Conservation (phyloP, 2,329 filamentous ascomycete genomes). For the Colletotrichum phormii region DNA sequence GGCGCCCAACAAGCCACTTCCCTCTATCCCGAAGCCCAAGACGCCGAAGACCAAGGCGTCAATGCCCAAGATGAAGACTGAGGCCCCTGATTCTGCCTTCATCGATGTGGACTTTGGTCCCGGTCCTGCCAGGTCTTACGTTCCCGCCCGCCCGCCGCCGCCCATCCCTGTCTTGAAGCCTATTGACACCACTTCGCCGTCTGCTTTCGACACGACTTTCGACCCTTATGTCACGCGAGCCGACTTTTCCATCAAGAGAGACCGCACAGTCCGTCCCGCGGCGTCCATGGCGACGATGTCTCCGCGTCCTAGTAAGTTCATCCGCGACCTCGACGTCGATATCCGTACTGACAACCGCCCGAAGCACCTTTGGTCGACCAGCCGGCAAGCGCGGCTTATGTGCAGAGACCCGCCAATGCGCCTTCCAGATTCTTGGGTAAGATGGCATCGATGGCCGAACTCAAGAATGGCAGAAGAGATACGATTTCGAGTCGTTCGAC, state of each 20-base stretch:
- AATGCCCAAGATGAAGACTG: neutral
- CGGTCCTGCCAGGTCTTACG: neutral
- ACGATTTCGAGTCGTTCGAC: neutral
- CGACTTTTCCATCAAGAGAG: slow-evolving; percentile 29
- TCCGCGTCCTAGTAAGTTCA: slow-evolving; percentile 11
- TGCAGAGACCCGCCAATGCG: neutral
- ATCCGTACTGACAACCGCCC: neutral
- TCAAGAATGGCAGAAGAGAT: slow-evolving; percentile 19
- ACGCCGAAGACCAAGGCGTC: neutral
- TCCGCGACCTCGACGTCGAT: neutral
- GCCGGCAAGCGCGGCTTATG: neutral
- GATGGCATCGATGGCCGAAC: slow-evolving; percentile 28
- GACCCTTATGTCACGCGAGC: slow-evolving; percentile 14
- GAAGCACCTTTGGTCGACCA: slow-evolving; percentile 11
- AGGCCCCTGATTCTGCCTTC: neutral
- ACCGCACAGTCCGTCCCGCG: slow-evolving; percentile 15
- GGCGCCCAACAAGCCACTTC: slow-evolving; percentile 31
- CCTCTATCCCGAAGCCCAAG: slow-evolving; percentile 10
- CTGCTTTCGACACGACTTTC: neutral
- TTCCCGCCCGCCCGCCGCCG: neutral
- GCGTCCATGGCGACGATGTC: slow-evolving; percentile 15
- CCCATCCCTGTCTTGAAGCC: neutral
- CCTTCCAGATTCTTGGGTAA: slow-evolving; percentile 17
- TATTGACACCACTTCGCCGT: neutral
- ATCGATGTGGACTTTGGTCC: slow-evolving; percentile 7